Base-by-base conservation (phyloP, 139 green algal genomes). In the Chlamydomonas sp. region DNA sequence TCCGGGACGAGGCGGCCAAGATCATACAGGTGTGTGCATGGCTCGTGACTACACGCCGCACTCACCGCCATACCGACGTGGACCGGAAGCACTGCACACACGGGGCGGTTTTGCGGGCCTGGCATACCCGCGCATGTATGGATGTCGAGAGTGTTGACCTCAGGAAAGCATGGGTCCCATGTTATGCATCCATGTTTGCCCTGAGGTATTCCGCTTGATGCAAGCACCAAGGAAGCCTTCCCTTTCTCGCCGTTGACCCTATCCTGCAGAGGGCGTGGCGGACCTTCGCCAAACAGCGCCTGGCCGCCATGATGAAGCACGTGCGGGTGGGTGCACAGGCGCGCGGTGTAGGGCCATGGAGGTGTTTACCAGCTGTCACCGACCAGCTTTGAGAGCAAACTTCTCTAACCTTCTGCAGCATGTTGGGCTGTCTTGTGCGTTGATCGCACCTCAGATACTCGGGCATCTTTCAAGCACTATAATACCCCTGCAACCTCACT, bases 21-120 rank as follows among this genome's bases (percentile, higher is more conserved):
- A n/a, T 86, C 60, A 86, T 86, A 4, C 82, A 86, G 82, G 81
- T 86, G 31, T 1, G 73, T 6, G 31, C 73, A 8, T 57, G 71
- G 15, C 14, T 76, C 71, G 31, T 76, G 16, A 20, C 31, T 49
- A 49, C 31, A 49, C 31, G 31, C 31, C 31, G 31, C 31, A 49
- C 31, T 49, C 31, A 49, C 31, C 31, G 31, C 31, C 31, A 49
- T 49, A 49, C 31, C 31, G 31, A 49, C 31, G 31, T 49, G 31
- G 31, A 49, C 31, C 31, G 31, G 31, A 49, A 49, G 31, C 31
- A 49, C 31, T 49, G 31, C 31, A 49, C 31, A 49, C 31, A 49
- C 31, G 31, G 31, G 31, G 31, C 31, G 31, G 31, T 49, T 49
- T 49, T 49, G 31, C 31, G 31, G 31, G 31, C 31, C 31, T 49